Conservation (phyloP, 2,329 filamentous ascomycete species). For the Colletotrichum kahawae region DNA sequence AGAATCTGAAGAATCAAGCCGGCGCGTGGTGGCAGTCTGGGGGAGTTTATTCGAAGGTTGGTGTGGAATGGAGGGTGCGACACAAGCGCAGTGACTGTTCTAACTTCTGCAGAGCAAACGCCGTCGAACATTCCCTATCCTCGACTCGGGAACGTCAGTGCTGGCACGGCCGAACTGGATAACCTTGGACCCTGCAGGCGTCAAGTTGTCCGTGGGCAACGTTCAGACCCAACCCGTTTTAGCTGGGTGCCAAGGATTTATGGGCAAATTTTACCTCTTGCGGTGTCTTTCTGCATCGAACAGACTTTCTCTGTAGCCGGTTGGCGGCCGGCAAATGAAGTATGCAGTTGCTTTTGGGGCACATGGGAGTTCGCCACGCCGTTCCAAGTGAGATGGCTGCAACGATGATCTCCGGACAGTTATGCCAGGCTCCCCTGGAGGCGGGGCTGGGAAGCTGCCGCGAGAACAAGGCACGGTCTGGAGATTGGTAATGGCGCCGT, state of each 20-base stretch:
- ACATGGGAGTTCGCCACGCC: background rate
- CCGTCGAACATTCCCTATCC: background rate
- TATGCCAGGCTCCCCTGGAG: background rate
- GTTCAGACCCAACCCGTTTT: background rate
- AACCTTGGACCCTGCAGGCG: constrained; percentile 6
- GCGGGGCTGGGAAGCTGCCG: background rate
- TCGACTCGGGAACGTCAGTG: background rate
- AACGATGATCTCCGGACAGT: constrained; percentile 9
- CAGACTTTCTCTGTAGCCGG: background rate
- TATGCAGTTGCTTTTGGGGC: background rate
- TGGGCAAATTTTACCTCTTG: background rate
- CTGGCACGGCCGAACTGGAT: background rate
- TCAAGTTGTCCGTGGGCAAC: background rate
- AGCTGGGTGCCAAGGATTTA: background rate
- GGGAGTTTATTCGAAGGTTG: background rate
- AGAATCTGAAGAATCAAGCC: background rate
- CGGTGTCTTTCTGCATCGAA: background rate
- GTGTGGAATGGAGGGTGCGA: background rate
- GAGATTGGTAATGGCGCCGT: background rate
- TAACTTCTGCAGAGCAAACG: background rate
- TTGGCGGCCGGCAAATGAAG: background rate
- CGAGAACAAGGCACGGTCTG: background rate
- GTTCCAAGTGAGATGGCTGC: constrained; percentile 3
- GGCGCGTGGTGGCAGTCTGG: background rate
- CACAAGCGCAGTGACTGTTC: background rate